These are phyloP conservation scores for Skeletonema costatum DNA, from an alignment of 108 stramenopile genomes.

Conservation along the genomic window DNA sequence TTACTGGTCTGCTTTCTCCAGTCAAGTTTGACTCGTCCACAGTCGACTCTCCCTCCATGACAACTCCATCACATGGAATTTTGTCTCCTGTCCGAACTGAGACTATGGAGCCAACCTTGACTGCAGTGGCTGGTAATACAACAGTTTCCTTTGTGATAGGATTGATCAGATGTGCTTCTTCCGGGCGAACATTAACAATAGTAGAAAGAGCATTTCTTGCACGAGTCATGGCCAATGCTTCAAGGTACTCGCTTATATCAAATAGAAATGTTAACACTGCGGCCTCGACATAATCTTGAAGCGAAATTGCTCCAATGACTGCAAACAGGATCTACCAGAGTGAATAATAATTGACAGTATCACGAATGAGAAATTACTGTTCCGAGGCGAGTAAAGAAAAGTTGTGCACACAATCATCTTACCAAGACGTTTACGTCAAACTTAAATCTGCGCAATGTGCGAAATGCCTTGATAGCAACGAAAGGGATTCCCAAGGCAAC, in stretches of 20 bases:
- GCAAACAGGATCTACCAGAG: slow-evolving; percentile 55
- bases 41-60: slow-evolving; percentile 70
- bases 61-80: slow-evolving; percentile 91
- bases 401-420: too few relatives aligned
- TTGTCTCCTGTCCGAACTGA: slow-evolving; percentile 87
- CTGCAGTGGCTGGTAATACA: slow-evolving; percentile 55
- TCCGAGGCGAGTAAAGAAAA: too few relatives aligned
- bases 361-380: not conserved
- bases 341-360: not conserved
- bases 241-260: slow-evolving; percentile 72
- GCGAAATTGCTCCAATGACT: slow-evolving; percentile 70
- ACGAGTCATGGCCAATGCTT: slow-evolving; percentile 60
- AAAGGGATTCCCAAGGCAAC: too few relatives aligned
- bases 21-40: slow-evolving; percentile 76
- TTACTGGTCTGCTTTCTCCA: slow-evolving; percentile 82
- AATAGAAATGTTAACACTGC: slow-evolving; percentile 86
- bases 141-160: slow-evolving; percentile 58
- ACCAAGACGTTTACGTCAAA: too few relatives aligned
- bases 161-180: slow-evolving; percentile 68
- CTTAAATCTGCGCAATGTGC: too few relatives aligned
- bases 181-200: slow-evolving; percentile 70
- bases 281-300: slow-evolving; percentile 77
- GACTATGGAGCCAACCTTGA: slow-evolving; percentile 80
- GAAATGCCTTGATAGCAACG: too few relatives aligned
- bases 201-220: slow-evolving; percentile 74